A percentile compares a stretch with the other conserved stretches of the same genome.
Conservation (phyloP, 2,329 filamentous ascomycete genomes). For the Monosporascus sp. region DNA sequence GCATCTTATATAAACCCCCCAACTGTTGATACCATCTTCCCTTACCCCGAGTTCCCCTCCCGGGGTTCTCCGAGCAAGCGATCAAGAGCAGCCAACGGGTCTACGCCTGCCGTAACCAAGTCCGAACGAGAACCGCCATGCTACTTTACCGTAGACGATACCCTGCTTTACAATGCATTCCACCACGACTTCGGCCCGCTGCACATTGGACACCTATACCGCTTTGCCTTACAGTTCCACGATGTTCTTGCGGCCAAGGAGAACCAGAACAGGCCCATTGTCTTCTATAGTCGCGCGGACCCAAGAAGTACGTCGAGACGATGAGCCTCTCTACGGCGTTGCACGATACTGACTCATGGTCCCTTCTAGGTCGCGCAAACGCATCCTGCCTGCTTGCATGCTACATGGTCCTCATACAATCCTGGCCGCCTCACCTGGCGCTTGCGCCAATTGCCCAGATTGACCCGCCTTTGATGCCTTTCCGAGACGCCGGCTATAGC, state of each 20-base stretch:
- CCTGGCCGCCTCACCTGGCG: conserved; percentile 93
- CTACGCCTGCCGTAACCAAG: conserved; percentile 38
- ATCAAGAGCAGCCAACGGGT: conserved; percentile 58
- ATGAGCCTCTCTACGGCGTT: background rate
- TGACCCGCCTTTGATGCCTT: conserved; percentile 97
- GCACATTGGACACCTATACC: conserved; percentile 94
- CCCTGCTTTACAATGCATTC: conserved; percentile 93
- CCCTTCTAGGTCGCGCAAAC: conserved; percentile 69
- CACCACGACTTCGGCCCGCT: conserved; percentile 97
- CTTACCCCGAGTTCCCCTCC: conserved; percentile 58
- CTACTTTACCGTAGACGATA: conserved; percentile 94
- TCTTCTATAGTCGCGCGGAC: conserved; percentile 94
- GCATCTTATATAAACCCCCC: conserved; percentile 85
- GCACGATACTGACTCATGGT: conserved; percentile 17
- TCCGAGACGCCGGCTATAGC: conserved; percentile 96
- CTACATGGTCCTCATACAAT: conserved; percentile 98
- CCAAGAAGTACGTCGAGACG: conserved; percentile 65
- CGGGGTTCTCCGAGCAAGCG: conserved; percentile 70
- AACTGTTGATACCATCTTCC: conserved; percentile 76
- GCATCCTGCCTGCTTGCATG: conserved; percentile 91
- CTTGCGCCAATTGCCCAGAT: conserved; percentile 93
- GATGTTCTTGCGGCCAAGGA: conserved; percentile 88
- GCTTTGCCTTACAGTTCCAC: conserved; percentile 93
- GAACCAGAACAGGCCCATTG: conserved; percentile 83
- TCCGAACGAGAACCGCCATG: conserved; percentile 62